Percentiles rank a stretch among this genome's conserved stretches.
Conservation (phyloP, 225 moss, liverwort and hornwort genomes). For the Takakia lepidozioides region DNA sequence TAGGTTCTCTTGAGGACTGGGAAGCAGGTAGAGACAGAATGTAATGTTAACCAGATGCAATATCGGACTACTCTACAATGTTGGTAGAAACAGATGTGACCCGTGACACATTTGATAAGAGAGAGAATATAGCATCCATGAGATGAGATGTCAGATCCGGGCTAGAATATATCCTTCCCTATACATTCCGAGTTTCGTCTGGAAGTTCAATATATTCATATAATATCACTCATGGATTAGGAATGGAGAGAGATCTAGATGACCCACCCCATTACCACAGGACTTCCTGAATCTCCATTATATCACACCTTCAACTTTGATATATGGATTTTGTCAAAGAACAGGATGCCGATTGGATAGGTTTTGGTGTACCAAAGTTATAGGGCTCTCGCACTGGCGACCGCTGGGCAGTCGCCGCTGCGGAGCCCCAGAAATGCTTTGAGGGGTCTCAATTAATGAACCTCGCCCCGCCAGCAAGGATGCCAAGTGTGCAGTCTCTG, state of each 20-base stretch:
- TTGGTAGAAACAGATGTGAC: no score
- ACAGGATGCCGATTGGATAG: neutral
- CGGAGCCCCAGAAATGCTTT: conserved; percentile 18
- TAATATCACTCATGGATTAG: conserved; percentile 14
- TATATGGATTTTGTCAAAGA: neutral
- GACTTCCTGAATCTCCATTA: conserved; percentile 15
- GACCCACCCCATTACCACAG: no score
- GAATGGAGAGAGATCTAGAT: no score
- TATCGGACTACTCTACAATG: no score
- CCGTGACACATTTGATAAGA: no score
- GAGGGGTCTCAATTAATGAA: conserved; percentile 28
- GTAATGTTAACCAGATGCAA: neutral
- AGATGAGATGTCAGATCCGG: no score
- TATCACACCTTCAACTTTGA: neutral
- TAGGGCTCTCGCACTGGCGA: conserved; percentile 18
- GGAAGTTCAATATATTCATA: conserved; percentile 1
- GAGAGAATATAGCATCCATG: no score
- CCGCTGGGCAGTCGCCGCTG: conserved; percentile 24
- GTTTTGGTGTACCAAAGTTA: neutral
- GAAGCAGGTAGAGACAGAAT: no score
- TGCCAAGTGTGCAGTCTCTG: conserved; percentile 41
- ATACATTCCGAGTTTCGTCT: neutral
- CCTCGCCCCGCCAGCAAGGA: conserved; percentile 33
- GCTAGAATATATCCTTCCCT: neutral
- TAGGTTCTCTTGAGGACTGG: no score